These are phyloP conservation scores for Phalaenopsis equestris DNA, from an alignment of 106 monocot genomes.

Conservation along the genomic window DNA sequence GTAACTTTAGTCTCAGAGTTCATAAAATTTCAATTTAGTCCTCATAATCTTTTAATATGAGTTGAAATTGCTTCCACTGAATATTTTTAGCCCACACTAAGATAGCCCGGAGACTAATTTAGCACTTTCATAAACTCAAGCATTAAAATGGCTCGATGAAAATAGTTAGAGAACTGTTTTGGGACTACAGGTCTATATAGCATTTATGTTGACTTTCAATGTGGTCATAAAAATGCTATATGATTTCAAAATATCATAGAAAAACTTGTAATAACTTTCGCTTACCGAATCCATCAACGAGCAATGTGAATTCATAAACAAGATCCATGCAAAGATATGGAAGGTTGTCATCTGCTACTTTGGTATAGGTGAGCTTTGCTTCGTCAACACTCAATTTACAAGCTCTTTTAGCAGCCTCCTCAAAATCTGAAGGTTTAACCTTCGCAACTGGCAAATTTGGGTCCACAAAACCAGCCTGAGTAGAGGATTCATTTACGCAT, in stretches of 20 bases:
- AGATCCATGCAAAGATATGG: slow-evolving; percentile 79
- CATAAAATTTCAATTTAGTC: too few species aligned
- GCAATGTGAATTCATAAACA: slow-evolving; percentile 56
- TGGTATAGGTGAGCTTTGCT: slow-evolving; percentile 33
- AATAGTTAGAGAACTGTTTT: too few species aligned
- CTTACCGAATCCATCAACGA: slow-evolving; percentile 66
- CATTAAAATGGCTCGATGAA: too few species aligned
- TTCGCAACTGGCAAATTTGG: slow-evolving; percentile 27
- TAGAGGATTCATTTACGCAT: neutral
- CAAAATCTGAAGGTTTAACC: slow-evolving; percentile 54
- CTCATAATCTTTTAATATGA: too few species aligned
- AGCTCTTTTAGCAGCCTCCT: slow-evolving; percentile 44
- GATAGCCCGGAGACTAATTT: too few species aligned
- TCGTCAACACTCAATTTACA: slow-evolving; percentile 49
- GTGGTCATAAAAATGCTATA: neutral
- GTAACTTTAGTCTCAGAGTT: neutral
- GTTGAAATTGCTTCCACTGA: too few species aligned
- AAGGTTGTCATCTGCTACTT: slow-evolving; percentile 35
- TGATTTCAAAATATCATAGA: neutral
- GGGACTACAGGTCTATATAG: neutral
- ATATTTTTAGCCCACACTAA: too few species aligned
- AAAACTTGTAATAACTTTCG: neutral
- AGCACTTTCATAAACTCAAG: too few species aligned
- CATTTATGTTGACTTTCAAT: neutral
- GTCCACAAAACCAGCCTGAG: slow-evolving; percentile 59